Conservation (phyloP, 2,329 filamentous ascomycete species). For the Biscogniauxia mediterranea region DNA sequence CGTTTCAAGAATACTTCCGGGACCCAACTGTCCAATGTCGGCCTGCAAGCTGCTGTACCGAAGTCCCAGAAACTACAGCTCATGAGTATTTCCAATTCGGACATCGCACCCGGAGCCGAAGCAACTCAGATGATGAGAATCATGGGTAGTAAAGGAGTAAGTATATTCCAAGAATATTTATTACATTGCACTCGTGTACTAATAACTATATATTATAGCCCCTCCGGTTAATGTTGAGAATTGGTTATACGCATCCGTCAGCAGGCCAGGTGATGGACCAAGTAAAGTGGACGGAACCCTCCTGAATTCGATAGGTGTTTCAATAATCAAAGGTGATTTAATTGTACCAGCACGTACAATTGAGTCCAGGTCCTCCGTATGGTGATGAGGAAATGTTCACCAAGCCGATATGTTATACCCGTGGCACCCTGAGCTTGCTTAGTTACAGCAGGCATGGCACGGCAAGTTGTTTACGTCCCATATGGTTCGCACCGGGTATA, state of each 20-base stretch:
- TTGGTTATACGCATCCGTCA: constrained; percentile 73
- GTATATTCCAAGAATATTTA: constrained; percentile 39
- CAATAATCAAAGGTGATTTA: constrained; percentile 18
- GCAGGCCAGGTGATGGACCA: constrained; percentile 78
- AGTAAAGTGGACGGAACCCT: constrained; percentile 92
- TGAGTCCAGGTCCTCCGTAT: background rate
- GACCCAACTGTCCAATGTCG: constrained; percentile 67
- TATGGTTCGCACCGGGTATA: background rate
- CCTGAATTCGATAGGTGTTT: constrained; percentile 22
- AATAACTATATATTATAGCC: constrained; percentile 53
- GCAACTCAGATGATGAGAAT: constrained; percentile 91
- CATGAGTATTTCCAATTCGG: constrained; percentile 80
- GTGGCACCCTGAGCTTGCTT: background rate
- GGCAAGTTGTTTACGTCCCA: background rate
- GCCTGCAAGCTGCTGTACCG: constrained; percentile 90
- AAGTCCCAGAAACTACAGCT: constrained; percentile 94
- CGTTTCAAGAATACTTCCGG: constrained; percentile 77
- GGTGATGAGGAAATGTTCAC: background rate
- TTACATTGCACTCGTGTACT: background rate
- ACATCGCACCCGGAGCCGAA: constrained; percentile 74
- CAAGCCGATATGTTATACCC: background rate
- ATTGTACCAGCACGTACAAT: background rate
- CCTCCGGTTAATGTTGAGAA: constrained; percentile 80
- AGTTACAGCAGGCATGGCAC: background rate
- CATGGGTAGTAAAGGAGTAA: constrained; percentile 81